Evolutionary conservation across 768 basidiomycete species (phyloP).

Genomic region (Fomitopsis serialis): DNA sequence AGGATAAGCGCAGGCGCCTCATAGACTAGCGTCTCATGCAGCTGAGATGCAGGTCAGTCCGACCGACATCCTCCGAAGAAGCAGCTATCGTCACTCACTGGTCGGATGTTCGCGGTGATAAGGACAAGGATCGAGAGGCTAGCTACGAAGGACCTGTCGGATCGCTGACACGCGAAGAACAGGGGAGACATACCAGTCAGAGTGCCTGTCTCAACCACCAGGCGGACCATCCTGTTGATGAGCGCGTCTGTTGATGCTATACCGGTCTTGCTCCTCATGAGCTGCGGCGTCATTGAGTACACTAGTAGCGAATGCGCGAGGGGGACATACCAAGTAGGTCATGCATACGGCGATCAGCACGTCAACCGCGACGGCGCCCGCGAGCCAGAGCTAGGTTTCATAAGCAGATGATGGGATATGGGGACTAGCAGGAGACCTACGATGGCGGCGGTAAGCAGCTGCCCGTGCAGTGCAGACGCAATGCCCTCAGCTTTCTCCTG

Average conservation of each 20-base stretch:
- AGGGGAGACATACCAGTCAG: not conserved
- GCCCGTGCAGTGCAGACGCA: too few species aligned
- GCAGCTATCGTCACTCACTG: not conserved
- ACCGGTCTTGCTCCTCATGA: conserved; percentile 1
- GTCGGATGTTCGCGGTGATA: not conserved
- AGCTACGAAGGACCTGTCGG: not conserved
- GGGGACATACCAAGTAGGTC: not conserved
- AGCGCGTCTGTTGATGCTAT: not conserved
- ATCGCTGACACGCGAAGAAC: not conserved
- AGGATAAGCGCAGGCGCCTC: too few species aligned
- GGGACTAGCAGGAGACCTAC: not conserved
- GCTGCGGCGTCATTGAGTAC: not conserved
- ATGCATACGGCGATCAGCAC: conserved; percentile 5
- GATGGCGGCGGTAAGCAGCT: too few species aligned
- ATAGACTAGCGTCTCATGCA: too few species aligned
- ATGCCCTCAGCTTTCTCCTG: too few species aligned
- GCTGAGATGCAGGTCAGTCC: too few species aligned
- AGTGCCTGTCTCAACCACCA: conserved; percentile 5
- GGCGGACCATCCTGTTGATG: conserved; percentile 1
- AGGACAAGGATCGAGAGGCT: not conserved
- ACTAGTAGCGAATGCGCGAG: not conserved
- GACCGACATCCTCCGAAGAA: too few species aligned
- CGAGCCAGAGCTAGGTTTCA: not conserved
- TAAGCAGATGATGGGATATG: not conserved
- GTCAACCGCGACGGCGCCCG: not conserved